These are phyloP conservation scores for Phytopythium boreale DNA, from an alignment of 352 stramenopile species.

Conservation along the genomic window DNA sequence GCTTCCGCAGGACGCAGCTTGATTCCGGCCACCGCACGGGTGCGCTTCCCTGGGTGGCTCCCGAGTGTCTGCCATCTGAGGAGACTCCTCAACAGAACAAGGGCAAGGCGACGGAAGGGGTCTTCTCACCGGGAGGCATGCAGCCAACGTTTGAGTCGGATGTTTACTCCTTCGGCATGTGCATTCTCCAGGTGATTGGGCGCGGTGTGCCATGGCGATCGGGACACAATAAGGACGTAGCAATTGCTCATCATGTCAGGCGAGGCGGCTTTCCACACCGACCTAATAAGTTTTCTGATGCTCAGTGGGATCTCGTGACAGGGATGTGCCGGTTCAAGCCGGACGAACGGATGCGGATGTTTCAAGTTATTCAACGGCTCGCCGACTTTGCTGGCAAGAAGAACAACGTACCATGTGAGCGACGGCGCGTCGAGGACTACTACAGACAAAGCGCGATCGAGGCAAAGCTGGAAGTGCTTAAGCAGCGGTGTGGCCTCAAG, in stretches of 20 bases:
- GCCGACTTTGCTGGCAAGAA: neutral
- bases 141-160: neutral
- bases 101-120: neutral
- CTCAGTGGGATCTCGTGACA: neutral
- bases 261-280: neutral
- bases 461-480: too few relatives aligned
- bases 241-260: neutral
- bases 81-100: too few relatives aligned
- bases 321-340: conserved; percentile 1
- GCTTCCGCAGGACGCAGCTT: neutral
- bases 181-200: neutral
- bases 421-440: too few relatives aligned
- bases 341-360: neutral
- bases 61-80: neutral
- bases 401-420: neutral
- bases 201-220: neutral
- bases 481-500: too few relatives aligned
- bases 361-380: neutral
- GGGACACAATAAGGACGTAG: neutral
- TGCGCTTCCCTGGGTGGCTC: neutral
- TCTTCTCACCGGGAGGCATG: too few relatives aligned
- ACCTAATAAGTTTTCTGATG: neutral
- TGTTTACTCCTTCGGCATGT: conserved; percentile 4
- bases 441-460: too few relatives aligned
- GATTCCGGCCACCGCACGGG: neutral